These are phyloP conservation scores for Sclerospora graminicola DNA, from an alignment of 352 stramenopile species.

Conservation along the genomic window DNA sequence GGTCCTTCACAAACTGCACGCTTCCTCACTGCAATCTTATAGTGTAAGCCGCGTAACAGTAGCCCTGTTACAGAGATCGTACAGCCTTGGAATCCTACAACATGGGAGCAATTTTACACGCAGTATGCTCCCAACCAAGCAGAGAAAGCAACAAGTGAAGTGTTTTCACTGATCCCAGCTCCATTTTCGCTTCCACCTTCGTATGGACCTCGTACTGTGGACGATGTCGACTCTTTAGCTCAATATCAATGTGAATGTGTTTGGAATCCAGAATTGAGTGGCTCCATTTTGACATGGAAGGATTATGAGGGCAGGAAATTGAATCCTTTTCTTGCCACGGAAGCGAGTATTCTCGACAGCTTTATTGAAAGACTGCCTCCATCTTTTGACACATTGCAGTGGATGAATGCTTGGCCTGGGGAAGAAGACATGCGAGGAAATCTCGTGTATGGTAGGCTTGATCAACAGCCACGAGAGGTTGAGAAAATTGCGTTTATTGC, in stretches of 20 bases:
- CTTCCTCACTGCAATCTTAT: too few species aligned
- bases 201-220: constrained; percentile 6
- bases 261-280: constrained; percentile 23
- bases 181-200: constrained; percentile 10
- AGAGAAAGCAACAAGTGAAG: not conserved
- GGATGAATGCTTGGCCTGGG: constrained; percentile 34
- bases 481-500: constrained; percentile 20
- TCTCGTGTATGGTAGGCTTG: constrained; percentile 28
- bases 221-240: constrained; percentile 5
- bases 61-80: too few species aligned
- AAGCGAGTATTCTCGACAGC: constrained; percentile 9
- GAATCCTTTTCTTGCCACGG: constrained; percentile 31
- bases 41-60: too few species aligned
- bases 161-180: constrained; percentile 11
- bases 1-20: too few species aligned
- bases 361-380: constrained; percentile 27
- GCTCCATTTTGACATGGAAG: constrained; percentile 21
- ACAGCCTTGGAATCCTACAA: not conserved
- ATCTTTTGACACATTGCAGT: constrained; percentile 19
- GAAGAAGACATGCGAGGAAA: constrained; percentile 28
- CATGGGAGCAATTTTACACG: constrained; percentile 19
- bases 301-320: constrained; percentile 7
- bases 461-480: constrained; percentile 10
- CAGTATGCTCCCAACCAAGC: constrained; percentile 1
- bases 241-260: constrained; percentile 21